A percentile compares a stretch with the other conserved stretches of the same genome.
Conservation (phyloP, 108 stramenopile species). For the Cyclostephanos tholiformis region DNA sequence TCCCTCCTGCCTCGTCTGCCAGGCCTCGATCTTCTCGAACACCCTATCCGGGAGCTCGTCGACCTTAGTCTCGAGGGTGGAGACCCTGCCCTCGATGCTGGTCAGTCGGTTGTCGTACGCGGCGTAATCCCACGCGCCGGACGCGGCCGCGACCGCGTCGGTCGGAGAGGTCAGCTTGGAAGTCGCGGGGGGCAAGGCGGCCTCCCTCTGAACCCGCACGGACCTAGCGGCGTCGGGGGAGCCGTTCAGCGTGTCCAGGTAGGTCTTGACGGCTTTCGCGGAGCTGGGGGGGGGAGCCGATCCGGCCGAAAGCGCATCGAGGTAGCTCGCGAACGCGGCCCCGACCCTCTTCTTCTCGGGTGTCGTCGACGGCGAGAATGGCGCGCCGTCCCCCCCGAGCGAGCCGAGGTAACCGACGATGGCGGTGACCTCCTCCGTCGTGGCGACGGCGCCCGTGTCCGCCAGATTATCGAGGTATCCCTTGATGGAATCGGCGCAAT, state of each 20-base stretch:
- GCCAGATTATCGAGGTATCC: constrained; percentile 32
- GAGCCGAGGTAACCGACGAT: constrained; percentile 41
- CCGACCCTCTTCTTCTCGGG: background rate
- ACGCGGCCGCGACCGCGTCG: background rate
- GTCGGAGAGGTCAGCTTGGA: background rate
- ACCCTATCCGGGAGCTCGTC: constrained; percentile 38
- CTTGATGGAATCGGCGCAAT: constrained; percentile 40
- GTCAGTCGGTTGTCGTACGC: constrained; percentile 29
- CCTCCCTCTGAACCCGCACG: background rate
- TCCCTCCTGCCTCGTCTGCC: constrained; percentile 25
- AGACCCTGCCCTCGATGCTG: constrained; percentile 37
- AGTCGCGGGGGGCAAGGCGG: background rate
- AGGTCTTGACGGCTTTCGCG: constrained; percentile 40
- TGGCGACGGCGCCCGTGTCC: constrained; percentile 24
- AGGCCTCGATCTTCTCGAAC: constrained; percentile 39
- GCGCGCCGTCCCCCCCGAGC: background rate
- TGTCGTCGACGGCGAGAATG: background rate
- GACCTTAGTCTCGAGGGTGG: constrained; percentile 31
- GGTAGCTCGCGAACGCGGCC: constrained; percentile 34
- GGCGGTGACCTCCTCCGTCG: constrained; percentile 17
- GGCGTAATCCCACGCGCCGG: background rate
- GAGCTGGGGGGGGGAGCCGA: constrained; percentile 29
- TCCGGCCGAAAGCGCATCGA: constrained; percentile 34
- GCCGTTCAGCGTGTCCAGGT: constrained; percentile 39
- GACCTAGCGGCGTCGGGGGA: constrained; percentile 12